phyloP scores from a whole-genome alignment of 495 filamentous ascomycete genomes.

The Annulohypoxylon moriforme region DNA sequence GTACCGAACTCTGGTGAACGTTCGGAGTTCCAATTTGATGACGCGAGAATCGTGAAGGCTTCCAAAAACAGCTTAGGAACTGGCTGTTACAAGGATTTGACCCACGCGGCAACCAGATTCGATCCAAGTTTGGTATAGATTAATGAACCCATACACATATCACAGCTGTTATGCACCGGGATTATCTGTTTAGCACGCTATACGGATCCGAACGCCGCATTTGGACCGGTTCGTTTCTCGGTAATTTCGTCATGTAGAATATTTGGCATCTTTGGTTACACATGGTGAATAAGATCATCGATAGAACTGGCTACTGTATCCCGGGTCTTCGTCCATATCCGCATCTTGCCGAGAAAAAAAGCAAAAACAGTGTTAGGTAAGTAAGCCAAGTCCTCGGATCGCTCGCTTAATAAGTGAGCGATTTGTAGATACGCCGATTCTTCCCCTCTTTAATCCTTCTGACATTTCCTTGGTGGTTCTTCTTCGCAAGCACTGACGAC shows the following conservation, averaged over 20 bases:
- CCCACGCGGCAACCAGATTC: constrained; percentile 22
- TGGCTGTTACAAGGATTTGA: neutral
- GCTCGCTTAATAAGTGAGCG: constrained; percentile 4
- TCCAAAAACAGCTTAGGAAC: neutral
- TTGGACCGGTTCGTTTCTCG: neutral
- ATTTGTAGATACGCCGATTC: constrained; percentile 1
- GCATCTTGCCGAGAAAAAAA: neutral
- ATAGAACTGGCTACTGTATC: neutral
- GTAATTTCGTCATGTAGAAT: neutral
- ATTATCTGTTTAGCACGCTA: neutral
- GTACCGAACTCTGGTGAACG: constrained; percentile 11
- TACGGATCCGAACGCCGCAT: neutral
- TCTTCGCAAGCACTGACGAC: neutral
- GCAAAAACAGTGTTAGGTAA: neutral
- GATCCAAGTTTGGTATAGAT: constrained; percentile 10
- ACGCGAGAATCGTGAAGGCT: neutral
- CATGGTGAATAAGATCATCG: neutral
- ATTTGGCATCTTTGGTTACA: neutral
- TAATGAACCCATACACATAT: constrained; percentile 9
- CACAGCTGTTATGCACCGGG: neutral
- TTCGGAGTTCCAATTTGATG: neutral
- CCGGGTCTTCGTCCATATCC: neutral
- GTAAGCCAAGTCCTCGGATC: neutral
- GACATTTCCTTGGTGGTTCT: neutral
- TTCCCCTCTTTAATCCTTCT: neutral